Base-by-base conservation (phyloP, 805 yeast species). In the Kazachstania taianensis region DNA sequence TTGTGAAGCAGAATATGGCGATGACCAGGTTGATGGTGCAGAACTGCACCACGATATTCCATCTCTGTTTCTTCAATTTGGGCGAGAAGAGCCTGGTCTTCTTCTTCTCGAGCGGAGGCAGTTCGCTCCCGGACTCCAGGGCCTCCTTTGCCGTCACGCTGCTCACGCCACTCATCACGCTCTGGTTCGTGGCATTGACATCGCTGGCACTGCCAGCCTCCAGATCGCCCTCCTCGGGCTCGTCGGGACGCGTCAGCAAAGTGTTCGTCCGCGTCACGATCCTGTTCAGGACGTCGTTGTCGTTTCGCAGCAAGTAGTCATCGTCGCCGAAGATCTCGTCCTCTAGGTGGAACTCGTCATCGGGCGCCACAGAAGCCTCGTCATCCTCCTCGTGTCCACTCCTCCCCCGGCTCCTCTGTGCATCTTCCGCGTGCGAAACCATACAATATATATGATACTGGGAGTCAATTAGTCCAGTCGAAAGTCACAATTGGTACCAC, bases 1-100 rank as follows among this genome's bases (percentile, higher is more conserved):
- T 49, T 1, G 45, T 23, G 17, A 45, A 36, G 16, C 55, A 44
- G 7, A 55, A 40, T 7, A 44, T 9, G 6, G 45, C 45, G 5
- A 60, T 33, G 5, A 50, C 20, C 4, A 49, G n/a, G 30, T 34
- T 34, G 5, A 15, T 10, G 15, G 13, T 8, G n/a, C 40, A 13
- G 23, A 46, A 46, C 25, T 33, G 23, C 24, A 7, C 9, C 2
- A 24, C 20, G 4, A 40, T 32, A 14, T 34, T 28, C 17, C 35
- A 33, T 19, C 48, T 40, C 17, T 41, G 41, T 5, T 18, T 34
- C 5, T 26, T 25, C 33, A 44, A 12, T 16, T 37, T 26, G 13
- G 37, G 33, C 7, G 48, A 46, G 22, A 33, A 28, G 22, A 27
- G 27, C 9, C 26, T 19, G n/a, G 36, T 26, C 20, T 33, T 33